Base-by-base conservation (phyloP, 169 alveolate genomes). In the Babesia divergens region DNA sequence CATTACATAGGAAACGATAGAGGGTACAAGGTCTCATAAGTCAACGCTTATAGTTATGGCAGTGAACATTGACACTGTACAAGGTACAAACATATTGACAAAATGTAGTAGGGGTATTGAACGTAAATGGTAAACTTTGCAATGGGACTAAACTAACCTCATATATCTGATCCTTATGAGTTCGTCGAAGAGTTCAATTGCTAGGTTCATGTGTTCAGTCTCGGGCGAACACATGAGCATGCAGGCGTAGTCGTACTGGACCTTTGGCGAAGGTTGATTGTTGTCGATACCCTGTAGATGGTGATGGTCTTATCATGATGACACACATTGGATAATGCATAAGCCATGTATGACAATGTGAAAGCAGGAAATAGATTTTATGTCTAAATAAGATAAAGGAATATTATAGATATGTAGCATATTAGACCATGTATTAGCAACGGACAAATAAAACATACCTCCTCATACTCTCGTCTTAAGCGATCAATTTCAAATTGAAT, bases 171-270 rank as follows among this genome's bases (percentile, higher is more conserved):
- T 54, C 31, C 83, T 13, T 11, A 79, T 34, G 46, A 79, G 59
- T 32, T 79, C 87, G 16, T 79, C 87, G 46, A 79, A 68, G 2
- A 79, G 58, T 29, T 69, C 82, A 8, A 79, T 79, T 2, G 87
- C 88, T 5, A 54, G 35, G n/a, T 24, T 40, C 11, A 53, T 46
- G 50, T 79, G 81, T 24, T 58, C 38, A n/a, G 44, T 26, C 26
- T 68, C 47, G n/a, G 75, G 56, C 8, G 87, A 79, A 35, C 87
- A 79, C 83, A 79, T 68, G 14, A 79, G 79, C 74, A 60, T 59
- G 37, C 87, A 79, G 29, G 87, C 87, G 54, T 79, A 79, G 37
- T 79, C 82, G 58, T 58, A 79, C 44, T 79, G 87, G 35, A 68
- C 71, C 68, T 53, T 68, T 34, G 83, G 71, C 16, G 87, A 79